phyloP scores from a whole-genome alignment of 2,329 filamentous ascomycete genomes.

The Aureobasidium sp. region DNA sequence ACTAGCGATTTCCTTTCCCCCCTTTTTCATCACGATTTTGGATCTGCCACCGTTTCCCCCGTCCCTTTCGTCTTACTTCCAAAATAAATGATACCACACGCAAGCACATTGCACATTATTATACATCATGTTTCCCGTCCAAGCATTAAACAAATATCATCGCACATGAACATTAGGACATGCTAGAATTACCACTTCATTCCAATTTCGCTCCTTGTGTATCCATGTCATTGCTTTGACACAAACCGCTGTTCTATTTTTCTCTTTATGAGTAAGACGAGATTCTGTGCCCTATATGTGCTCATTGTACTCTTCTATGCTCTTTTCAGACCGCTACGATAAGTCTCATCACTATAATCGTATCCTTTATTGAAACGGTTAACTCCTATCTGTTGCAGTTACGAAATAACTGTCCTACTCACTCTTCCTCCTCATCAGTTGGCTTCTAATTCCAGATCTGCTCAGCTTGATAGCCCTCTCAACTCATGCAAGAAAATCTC shows the following conservation, averaged over 20 bases:
- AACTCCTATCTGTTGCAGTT: no score
- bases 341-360: no score
- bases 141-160: neutral
- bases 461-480: no score
- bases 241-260: neutral
- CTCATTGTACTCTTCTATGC: neutral
- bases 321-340: neutral
- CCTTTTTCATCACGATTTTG: neutral
- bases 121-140: neutral
- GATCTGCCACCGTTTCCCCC: neutral
- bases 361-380: no score
- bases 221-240: neutral
- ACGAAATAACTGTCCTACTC: no score
- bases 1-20: slow-evolving; percentile 5
- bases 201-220: no score
- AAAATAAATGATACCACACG: slow-evolving; percentile 9
- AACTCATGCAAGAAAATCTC: no score
- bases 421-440: no score
- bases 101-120: neutral
- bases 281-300: neutral
- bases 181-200: neutral
- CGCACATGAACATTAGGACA: neutral
- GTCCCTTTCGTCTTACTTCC: neutral
- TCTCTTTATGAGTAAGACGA: neutral
- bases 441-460: no score